Base-by-base conservation (phyloP, 148 eudicot species). In the Spergularia bocconei region DNA sequence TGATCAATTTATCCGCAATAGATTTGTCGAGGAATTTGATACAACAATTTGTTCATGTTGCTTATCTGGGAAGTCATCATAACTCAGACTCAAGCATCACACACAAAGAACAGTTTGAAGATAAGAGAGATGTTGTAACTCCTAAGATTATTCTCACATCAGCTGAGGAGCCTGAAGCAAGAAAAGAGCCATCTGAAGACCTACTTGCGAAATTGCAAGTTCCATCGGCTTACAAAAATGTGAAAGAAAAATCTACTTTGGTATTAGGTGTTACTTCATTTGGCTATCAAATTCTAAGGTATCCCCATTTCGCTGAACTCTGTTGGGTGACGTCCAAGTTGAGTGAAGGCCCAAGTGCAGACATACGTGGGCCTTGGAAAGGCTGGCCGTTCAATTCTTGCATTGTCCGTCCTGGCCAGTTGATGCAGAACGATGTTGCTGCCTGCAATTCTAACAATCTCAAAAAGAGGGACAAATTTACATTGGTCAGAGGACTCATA, bases 381-480 rank as follows among this genome's bases (percentile, higher is more conserved):
- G 97, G 96, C 57, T 94, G 98, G 98, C 98, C 97, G 15, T 94
- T 94, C 77, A 94, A 90, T 79, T 85, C 98, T 67, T 94, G 98
- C 79, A 74, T 91, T 78, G 80, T 90, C 79, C 91, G 97, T 29
- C 88, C 98, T 63, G 74, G 75, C 66, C 85, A 82, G 70, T 81
- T 81, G 20, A 15, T 69, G 55, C 83, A 80, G 41, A 82, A 83
- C 52, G 86, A 78, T 75, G 69, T 72, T 61, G 84, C 61, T 80
- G 81, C 84, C 11, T 77, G 84, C 71, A 86, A 70, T 77, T 77
- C 91, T 8, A 75, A 77, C 77, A 85, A 63, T 81, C 63, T 69
- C 23, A 86, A 75, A 77, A 82, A 79, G 78, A 86, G 77, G 73
- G 89, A 86, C 70, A 85, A 84, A 69, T 82, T 66, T 74, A 84